Conservation (phyloP, 2,329 filamentous ascomycete genomes). For the Pseudogymnoascus sp. region DNA sequence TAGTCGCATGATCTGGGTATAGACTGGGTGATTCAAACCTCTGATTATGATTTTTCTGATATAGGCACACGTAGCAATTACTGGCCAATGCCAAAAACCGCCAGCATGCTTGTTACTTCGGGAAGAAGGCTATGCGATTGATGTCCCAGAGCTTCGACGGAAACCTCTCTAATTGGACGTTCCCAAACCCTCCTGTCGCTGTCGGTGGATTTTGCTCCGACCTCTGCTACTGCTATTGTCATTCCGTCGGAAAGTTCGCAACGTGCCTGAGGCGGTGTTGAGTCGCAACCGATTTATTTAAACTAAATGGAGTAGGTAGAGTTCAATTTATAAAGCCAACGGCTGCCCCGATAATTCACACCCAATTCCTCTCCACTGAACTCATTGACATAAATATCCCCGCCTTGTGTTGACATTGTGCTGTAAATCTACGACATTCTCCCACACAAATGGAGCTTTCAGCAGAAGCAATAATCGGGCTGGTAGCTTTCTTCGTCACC, state of each 20-base stretch:
- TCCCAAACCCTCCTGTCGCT: neutral
- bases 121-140: neutral
- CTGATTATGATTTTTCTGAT: neutral
- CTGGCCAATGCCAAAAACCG: neutral
- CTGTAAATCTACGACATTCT: neutral
- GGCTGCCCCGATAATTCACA: neutral
- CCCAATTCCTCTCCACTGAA: neutral
- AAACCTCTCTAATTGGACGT: neutral
- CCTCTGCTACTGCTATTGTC: neutral
- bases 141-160: neutral
- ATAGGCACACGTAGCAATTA: neutral
- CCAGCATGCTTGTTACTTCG: neutral
- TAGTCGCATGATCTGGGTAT: neutral
- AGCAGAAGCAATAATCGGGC: neutral
- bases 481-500: neutral
- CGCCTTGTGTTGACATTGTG: neutral
- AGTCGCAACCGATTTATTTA: neutral
- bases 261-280: neutral
- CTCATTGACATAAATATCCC: neutral
- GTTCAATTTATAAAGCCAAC: neutral
- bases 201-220: no score
- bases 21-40: neutral
- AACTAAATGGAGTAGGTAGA: neutral
- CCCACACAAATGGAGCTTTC: neutral
- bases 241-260: neutral